Percentiles rank a stretch among this genome's conserved stretches.
phyloP scores from a whole-genome alignment of 2,329 filamentous ascomycete species.

The Arthroderma sp. region DNA sequence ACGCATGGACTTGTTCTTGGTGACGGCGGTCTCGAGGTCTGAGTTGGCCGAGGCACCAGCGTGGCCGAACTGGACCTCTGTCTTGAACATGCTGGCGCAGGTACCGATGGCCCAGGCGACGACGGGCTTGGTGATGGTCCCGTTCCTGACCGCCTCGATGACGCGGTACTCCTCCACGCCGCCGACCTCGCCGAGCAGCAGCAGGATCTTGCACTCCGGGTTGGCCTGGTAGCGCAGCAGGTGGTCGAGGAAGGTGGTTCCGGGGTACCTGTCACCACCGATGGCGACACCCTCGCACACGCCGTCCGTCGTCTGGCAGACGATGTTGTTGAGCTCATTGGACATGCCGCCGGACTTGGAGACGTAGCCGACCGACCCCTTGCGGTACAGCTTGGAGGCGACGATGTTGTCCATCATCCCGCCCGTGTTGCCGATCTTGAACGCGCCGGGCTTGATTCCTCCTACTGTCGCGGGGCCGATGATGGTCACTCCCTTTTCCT shows the following conservation, averaged over 20 bases:
- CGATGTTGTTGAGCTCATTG: slow-evolving; percentile 99
- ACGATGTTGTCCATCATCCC: slow-evolving; percentile 99
- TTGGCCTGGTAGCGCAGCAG: slow-evolving; percentile 92
- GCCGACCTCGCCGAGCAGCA: slow-evolving; percentile 95
- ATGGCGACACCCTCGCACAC: slow-evolving; percentile 99
- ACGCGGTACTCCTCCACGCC: slow-evolving; percentile 99
- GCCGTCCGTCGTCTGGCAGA: slow-evolving; percentile 90
- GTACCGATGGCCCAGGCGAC: slow-evolving; percentile 99
- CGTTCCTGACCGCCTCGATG: slow-evolving; percentile 92
- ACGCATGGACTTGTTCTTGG: slow-evolving; percentile 95
- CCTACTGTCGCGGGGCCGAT: slow-evolving; percentile 96
- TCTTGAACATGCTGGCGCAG: slow-evolving; percentile 99
- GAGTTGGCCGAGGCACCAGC: slow-evolving; percentile 98
- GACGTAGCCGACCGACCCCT: slow-evolving; percentile 96
- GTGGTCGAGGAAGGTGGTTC: slow-evolving; percentile 99
- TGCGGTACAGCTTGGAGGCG: slow-evolving; percentile 98
- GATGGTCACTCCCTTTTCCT: slow-evolving; percentile 98
- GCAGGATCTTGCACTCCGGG: slow-evolving; percentile 92
- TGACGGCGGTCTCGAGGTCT: slow-evolving; percentile 88
- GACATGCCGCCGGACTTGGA: slow-evolving; percentile 99
- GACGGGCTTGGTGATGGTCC: slow-evolving; percentile 93
- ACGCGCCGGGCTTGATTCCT: slow-evolving; percentile 98
- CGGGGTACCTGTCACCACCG: slow-evolving; percentile 96
- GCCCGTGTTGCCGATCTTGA: slow-evolving; percentile 99
- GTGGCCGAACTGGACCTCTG: slow-evolving; percentile 98